Percentiles rank a stretch among this genome's conserved stretches.
Conservation (phyloP, 108 stramenopile species). For the Cylindrotheca fusiformis region DNA sequence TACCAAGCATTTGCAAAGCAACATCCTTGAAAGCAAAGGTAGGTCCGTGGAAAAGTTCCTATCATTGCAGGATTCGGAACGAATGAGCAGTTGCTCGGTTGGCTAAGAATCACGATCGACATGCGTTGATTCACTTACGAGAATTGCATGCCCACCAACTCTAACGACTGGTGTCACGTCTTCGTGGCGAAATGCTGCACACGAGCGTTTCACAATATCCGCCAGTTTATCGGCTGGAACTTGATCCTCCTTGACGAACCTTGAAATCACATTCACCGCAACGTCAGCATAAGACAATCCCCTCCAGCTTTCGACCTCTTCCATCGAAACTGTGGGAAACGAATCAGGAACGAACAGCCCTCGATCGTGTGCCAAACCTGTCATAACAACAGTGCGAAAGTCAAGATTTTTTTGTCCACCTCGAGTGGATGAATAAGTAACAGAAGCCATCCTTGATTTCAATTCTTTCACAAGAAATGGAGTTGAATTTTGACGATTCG, state of each 20-base stretch:
- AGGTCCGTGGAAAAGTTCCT: constrained; percentile 99
- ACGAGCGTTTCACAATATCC: constrained; percentile 86
- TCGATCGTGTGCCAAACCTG: constrained; percentile 92
- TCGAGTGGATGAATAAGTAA: constrained; percentile 93
- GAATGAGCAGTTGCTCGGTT: not conserved
- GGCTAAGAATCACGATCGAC: not conserved
- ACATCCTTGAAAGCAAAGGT: constrained; percentile 99
- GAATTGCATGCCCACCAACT: constrained; percentile 70
- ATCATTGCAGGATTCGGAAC: not conserved
- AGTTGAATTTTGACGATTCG: too few species aligned
- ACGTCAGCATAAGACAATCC: constrained; percentile 77
- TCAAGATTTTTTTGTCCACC: constrained; percentile 80
- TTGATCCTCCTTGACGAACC: constrained; percentile 91
- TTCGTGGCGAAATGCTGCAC: constrained; percentile 80
- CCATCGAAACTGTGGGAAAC: constrained; percentile 70
- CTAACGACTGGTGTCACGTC: constrained; percentile 91
- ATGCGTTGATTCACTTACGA: constrained; percentile 53
- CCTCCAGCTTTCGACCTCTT: constrained; percentile 82
- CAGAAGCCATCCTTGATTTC: constrained; percentile 47
- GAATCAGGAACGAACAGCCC: constrained; percentile 96
- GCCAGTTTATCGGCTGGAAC: constrained; percentile 79
- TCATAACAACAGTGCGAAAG: constrained; percentile 94
- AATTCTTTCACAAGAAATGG: not conserved
- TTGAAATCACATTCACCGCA: constrained; percentile 85
- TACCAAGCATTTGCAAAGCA: constrained; percentile 98